Evolutionary conservation across 345 rosid species (phyloP), one percentile per base, ranked within the genome.

Genomic region (Boechera retrofracta): DNA sequence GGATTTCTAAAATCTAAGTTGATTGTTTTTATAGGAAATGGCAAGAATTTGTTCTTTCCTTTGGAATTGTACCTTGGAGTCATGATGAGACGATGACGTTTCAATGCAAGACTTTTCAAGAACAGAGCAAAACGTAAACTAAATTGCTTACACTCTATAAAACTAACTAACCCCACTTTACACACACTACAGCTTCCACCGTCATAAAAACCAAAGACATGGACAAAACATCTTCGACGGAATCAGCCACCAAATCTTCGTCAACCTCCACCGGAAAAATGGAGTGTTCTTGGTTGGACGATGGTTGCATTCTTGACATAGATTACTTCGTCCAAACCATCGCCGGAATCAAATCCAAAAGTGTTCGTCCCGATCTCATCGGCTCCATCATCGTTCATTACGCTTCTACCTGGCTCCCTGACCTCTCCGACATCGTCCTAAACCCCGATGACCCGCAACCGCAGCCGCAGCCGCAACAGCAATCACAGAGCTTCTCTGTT

Each of bases 341-440:
- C 9, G 71, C 87, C 1, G 86, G 87, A 41, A 87, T 91, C 67
- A 94, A 88, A 79, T 87, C 92, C 53, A 92, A 90, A 56, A 97
- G 95, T 0, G 97, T 87, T 53, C 89, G 90, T 3, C 92, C 95
- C 0, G 93, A 92, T 49, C 85, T 92, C 21, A 83, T 90, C 1
- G 98, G 98, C 16, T 86, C 98, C 26, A 88, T 92, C 80, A 88
- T 94, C 6, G 83, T 83, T 28, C 97, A 91, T 72, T 90, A 91
- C 12, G 88, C 97, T 38, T 90, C 97, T 52, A 92, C 89, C 76
- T 91, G 97, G 93, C 87, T 92, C 18, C 93, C 98, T 0, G 97
- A 90, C 33, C 86, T 90, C 54, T 77, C 91, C 9, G 77, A 32
- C 12, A 83, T 79, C 10, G 61, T 35, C 39, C 2, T n/a, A 77